Conservation (phyloP, 176 grass and related monocot genomes). For the Juncus inflexus region DNA sequence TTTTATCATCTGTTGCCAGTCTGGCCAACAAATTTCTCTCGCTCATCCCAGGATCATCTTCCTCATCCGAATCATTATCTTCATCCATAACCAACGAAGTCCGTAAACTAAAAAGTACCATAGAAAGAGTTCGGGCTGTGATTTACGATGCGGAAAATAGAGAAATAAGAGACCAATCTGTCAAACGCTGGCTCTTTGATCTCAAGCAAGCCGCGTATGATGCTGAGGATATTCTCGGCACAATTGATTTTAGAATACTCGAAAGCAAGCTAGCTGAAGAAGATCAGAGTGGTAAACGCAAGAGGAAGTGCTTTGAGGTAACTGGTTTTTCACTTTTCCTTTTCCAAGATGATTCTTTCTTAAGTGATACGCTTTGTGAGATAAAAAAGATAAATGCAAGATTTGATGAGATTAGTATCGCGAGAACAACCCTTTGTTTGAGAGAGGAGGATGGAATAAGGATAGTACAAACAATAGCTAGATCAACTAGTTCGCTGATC, state of each 20-base stretch:
- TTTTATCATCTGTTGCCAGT: constrained; percentile 1
- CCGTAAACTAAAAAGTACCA: background rate
- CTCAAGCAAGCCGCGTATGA: constrained; percentile 16
- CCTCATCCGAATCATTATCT: background rate
- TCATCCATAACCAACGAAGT: background rate
- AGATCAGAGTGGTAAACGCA: background rate
- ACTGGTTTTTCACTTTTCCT: background rate
- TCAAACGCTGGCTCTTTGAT: constrained; percentile 14
- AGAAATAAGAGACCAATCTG: background rate
- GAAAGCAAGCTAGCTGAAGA: background rate
- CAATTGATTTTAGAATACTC: background rate
- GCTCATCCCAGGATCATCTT: background rate
- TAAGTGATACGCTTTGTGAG: background rate
- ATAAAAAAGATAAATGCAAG: constrained; percentile 10
- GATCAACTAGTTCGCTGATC: background rate
- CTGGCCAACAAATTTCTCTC: background rate
- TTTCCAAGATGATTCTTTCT: background rate
- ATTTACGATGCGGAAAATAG: constrained; percentile 16
- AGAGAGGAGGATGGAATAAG: background rate
- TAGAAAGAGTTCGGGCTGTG: background rate
- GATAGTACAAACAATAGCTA: background rate
- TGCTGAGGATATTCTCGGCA: background rate
- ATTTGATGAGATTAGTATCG: constrained; percentile 4
- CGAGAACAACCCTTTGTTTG: background rate
- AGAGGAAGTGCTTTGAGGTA: constrained; percentile 6